Evolutionary conservation across 192 early-diverging fungal species (phyloP), one percentile per base, ranked within the genome.

Genomic region (Phycomyces nitens): DNA sequence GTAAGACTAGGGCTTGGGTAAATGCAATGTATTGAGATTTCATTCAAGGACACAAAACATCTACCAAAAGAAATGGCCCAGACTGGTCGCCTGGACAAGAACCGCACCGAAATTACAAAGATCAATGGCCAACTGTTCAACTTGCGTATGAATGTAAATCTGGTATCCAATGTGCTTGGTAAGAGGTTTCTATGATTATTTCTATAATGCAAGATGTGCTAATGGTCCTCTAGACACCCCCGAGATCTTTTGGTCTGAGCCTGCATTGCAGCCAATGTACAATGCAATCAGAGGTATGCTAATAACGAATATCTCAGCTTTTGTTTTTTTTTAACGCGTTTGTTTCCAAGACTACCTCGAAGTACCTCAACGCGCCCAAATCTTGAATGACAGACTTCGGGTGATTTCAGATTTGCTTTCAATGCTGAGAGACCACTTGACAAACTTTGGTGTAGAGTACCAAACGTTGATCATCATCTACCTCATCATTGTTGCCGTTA

Each of bases 241-340:
- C 0, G 91, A 92, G 70, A 88, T 92, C 53, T 92, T 92, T 69
- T 91, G 89, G 88, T 86, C 84, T 38, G 90, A 92, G 41, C 88
- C 88, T 18, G 83, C 88, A 21, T 54, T 92, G 41, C 81, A 89
- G 62, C 87, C 88, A 12, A 66, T 92, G 47, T 92, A 92, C 62
- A 87, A 84, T 67, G 90, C 89, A 22, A 91, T 92, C 57, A 72
- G 89, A 57, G 84, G 80, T 74, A 71, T 23, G 16, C 14, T n/a
- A 34, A 20, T 18, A 18, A 22, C 22, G n/a, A 26, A 12, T 29
- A 16, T 14, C 6, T 18, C 16, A 22, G 6, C 5, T 20, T 7
- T 26, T 18, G 5, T 24, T 64, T 22, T 3, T 55, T 38, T 23
- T 27, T 56, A 44, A 44, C 23, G n/a, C 8, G 14, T 14, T 24